Evolutionary conservation across 352 stramenopile genomes (phyloP).

Genomic region (Globisporangium parvum): DNA sequence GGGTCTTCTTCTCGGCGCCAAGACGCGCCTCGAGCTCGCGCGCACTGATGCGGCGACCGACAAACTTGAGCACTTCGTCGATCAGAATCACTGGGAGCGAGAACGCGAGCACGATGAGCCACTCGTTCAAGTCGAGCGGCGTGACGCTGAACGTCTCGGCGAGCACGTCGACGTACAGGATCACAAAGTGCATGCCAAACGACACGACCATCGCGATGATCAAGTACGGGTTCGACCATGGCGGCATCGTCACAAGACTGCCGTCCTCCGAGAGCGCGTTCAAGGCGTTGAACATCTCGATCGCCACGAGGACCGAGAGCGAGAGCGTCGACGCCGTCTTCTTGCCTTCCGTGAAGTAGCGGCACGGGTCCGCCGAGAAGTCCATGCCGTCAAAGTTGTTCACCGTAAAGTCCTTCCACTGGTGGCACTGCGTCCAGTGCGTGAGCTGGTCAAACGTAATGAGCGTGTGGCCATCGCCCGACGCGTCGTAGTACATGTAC

Average conservation of each 20-base stretch:
- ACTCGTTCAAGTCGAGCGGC: slow-evolving; percentile 89
- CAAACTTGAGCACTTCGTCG: slow-evolving; percentile 93
- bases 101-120: slow-evolving; percentile 89
- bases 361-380: slow-evolving; percentile 87
- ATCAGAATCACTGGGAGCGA: slow-evolving; percentile 92
- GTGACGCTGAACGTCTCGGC: slow-evolving; percentile 92
- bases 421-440: slow-evolving; percentile 87
- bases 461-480: slow-evolving; percentile 89
- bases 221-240: slow-evolving; percentile 93
- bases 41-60: slow-evolving; percentile 78
- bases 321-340: slow-evolving; percentile 90
- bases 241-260: slow-evolving; percentile 89
- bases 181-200: slow-evolving; percentile 92
- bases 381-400: slow-evolving; percentile 90
- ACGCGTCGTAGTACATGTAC: slow-evolving; percentile 90
- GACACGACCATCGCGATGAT: slow-evolving; percentile 91
- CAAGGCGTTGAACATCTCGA: slow-evolving; percentile 95
- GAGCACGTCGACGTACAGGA: slow-evolving; percentile 92
- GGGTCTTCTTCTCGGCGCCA: slow-evolving; percentile 37
- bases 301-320: slow-evolving; percentile 91
- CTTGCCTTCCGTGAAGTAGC: slow-evolving; percentile 92
- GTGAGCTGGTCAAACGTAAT: slow-evolving; percentile 89
- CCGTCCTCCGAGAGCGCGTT: slow-evolving; percentile 92
- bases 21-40: slow-evolving; percentile 69
- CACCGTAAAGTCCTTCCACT: slow-evolving; percentile 90